Base-by-base conservation (phyloP, 1,139 yeast species). In the Yamadazyma songkhlaensis region DNA sequence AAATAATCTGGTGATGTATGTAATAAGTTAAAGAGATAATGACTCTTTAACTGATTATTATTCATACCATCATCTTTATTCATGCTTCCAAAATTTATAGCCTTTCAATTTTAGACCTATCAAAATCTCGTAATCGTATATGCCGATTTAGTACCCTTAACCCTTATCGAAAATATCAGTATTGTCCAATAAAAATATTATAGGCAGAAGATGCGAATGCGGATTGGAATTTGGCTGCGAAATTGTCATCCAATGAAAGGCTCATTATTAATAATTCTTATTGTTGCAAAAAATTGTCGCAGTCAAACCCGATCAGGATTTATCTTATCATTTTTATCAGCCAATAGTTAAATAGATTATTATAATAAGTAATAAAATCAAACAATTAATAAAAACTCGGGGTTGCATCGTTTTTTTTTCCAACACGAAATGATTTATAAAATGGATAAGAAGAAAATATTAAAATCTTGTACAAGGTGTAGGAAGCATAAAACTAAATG, bases 401-500 rank as follows among this genome's bases (percentile, higher is more conserved):
- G 20, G 20, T 17, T 17, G 4, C n/a, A n/a, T n/a, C n/a, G n/a
- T n/a, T n/a, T n/a, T n/a, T n/a, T n/a, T n/a, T n/a, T n/a, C n/a
- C n/a, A n/a, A n/a, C n/a, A n/a, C n/a, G n/a, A n/a, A n/a, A n/a
- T 35, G 41, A 38, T 38, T 28, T 27, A 31, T 20, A 38, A 38
- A 25, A 34, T 35, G 39, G 40, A 37, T n/a, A 40, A 28, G 17
- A 38, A 36, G 6, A 60, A 55, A 40, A 50, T 61, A n/a, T 62
- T 81, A 41, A 78, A 79, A 47, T 74, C 84, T 9, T 81, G 88
- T 53, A 64, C 73, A 4, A 60, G 84, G 31, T 81, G 88, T 54
- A 67, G 87, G 32, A 75, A 74, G 49, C 83, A 79, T 48, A 81
- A 81, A 55, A 79, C 81, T 17, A 77, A 72, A 47, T 81, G 87